Evolutionary conservation across 495 filamentous ascomycete species (phyloP).

Genomic region (Hyaloscypha hepaticicola): DNA sequence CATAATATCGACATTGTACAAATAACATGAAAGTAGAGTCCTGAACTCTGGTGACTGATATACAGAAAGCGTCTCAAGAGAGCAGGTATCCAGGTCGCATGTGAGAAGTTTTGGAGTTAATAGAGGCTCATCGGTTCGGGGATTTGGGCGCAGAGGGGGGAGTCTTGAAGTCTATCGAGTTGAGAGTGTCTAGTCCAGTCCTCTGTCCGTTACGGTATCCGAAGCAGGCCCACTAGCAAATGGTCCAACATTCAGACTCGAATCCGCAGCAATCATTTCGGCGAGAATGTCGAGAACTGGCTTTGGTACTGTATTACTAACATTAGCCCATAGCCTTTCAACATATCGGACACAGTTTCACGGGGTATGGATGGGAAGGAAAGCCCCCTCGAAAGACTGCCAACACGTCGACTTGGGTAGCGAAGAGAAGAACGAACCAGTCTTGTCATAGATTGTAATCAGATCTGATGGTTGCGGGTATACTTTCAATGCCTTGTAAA

Average conservation of each 20-base stretch:
- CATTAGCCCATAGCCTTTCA: constrained; percentile 59
- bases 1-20: constrained; percentile 28
- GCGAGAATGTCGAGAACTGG: constrained; percentile 92
- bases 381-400: too few species aligned
- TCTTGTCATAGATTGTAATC: constrained; percentile 97
- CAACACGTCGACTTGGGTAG: too few species aligned
- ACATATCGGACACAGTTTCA: too few species aligned
- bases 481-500: constrained; percentile 98
- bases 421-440: constrained; percentile 47
- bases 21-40: constrained; percentile 11
- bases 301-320: constrained; percentile 40
- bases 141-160: constrained; percentile 20
- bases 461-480: constrained; percentile 92
- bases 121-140: not conserved
- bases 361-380: too few species aligned
- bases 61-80: constrained; percentile 17
- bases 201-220: constrained; percentile 31
- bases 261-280: constrained; percentile 94
- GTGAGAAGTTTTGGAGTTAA: not conserved
- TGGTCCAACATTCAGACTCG: constrained; percentile 60
- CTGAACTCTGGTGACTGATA: constrained; percentile 17
- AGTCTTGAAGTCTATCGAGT: constrained; percentile 6
- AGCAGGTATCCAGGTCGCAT: constrained; percentile 24
- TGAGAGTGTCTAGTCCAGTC: constrained; percentile 25
- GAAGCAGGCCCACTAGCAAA: constrained; percentile 26